Evolutionary conservation across 1,139 yeast species (phyloP).

Genomic region (Yamadazyma friedrichii): DNA sequence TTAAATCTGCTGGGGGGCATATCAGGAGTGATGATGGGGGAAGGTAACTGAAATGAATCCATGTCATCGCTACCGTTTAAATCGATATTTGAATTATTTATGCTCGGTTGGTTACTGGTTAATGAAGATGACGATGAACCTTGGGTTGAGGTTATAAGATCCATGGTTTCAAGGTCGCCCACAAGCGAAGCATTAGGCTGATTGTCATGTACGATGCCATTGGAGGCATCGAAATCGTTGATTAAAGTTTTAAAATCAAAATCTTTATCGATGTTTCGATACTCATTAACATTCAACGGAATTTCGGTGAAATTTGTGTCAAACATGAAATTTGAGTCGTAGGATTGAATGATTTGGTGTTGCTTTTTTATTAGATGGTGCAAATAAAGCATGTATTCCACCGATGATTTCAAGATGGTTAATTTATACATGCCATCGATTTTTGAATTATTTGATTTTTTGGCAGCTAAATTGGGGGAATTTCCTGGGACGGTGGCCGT

Average conservation of each 20-base stretch:
- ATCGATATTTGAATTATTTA: background rate
- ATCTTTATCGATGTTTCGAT: conserved; percentile 57
- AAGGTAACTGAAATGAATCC: conserved; percentile 30
- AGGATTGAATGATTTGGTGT: conserved; percentile 29
- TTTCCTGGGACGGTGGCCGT: conserved; percentile 1
- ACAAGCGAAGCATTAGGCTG: background rate
- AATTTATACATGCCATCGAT: conserved; percentile 76
- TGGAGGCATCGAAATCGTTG: conserved; percentile 6
- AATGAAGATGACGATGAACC: background rate
- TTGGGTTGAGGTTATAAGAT: background rate
- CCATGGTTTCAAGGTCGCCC: background rate
- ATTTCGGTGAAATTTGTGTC: conserved; percentile 48
- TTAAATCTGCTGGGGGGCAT: conserved; percentile 31
- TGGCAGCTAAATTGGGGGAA: conserved; percentile 8
- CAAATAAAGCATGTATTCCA: conserved; percentile 71
- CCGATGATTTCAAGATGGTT: conserved; percentile 77
- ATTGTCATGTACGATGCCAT: background rate
- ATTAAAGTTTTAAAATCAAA: conserved; percentile 40
- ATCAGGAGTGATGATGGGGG: conserved; percentile 47
- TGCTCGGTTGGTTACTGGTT: background rate
- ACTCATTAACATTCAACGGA: conserved; percentile 56
- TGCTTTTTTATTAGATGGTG: conserved; percentile 57
- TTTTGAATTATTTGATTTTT: conserved; percentile 23
- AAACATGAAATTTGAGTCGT: conserved; percentile 27
- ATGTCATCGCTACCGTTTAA: conserved; percentile 9